A percentile compares a stretch with the other conserved stretches of the same genome.
Conservation (phyloP, 805 yeast species). For the Kregervanrija delftensis region DNA sequence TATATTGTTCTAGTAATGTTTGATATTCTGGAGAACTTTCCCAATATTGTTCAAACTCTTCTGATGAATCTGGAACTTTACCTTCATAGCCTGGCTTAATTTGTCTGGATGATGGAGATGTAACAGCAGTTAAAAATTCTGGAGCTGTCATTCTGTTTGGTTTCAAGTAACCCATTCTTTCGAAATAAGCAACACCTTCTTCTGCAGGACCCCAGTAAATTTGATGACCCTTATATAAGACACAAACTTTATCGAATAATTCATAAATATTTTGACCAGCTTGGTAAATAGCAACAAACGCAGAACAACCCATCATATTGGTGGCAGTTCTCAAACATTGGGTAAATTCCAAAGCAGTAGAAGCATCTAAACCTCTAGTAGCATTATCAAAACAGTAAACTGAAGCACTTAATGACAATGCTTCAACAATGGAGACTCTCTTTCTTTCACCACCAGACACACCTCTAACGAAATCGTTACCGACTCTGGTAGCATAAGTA, state of each 20-base stretch:
- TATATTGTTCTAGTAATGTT: conserved; percentile 30
- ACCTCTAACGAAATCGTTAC: conserved; percentile 59
- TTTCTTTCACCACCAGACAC: conserved; percentile 68
- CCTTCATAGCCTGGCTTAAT: conserved; percentile 41
- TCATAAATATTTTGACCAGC: conserved; percentile 58
- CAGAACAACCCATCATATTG: conserved; percentile 45
- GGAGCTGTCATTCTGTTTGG: conserved; percentile 60
- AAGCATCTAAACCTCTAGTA: conserved; percentile 61
- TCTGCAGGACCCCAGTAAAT: conserved; percentile 48
- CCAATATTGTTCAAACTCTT: conserved; percentile 54
- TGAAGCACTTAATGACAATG: conserved; percentile 43
- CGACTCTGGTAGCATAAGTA: conserved; percentile 53
- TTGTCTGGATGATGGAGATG: conserved; percentile 54
- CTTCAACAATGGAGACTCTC: conserved; percentile 63
- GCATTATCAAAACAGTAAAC: conserved; percentile 62
- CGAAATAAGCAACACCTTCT: conserved; percentile 47
- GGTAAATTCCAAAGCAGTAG: conserved; percentile 59
- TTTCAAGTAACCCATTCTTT: conserved; percentile 54
- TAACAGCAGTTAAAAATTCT: conserved; percentile 59
- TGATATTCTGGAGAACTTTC: conserved; percentile 38
- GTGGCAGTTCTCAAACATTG: conserved; percentile 54
- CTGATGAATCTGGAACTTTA: conserved; percentile 47
- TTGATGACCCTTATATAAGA: conserved; percentile 53
- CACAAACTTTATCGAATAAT: conserved; percentile 49
- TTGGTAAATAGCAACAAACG: conserved; percentile 58